A percentile compares a stretch with the other conserved stretches of the same genome.
Conservation (phyloP, 2,329 filamentous ascomycete species). For the Ambrosiella cleistominuta region DNA sequence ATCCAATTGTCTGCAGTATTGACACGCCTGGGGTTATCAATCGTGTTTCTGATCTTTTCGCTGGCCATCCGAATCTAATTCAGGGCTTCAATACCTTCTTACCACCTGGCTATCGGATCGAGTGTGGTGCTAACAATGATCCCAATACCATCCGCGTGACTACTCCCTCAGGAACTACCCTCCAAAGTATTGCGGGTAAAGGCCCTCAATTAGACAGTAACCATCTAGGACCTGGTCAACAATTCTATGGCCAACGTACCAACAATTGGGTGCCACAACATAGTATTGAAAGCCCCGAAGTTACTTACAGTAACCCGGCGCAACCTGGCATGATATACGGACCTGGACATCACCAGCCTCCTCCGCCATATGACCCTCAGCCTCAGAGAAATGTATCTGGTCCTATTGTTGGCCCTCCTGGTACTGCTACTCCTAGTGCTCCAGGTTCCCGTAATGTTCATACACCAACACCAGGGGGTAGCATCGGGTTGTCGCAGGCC, state of each 20-base stretch:
- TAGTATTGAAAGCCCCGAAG: conserved; percentile 41
- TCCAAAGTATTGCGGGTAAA: conserved; percentile 59
- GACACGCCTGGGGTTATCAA: conserved; percentile 97
- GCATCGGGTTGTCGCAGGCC: conserved; percentile 43
- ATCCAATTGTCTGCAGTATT: conserved; percentile 30
- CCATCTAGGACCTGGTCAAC: conserved; percentile 22
- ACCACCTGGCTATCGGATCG: conserved; percentile 87
- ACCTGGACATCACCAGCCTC: conserved; percentile 16
- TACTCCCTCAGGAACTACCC: conserved; percentile 92
- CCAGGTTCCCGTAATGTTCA: conserved; percentile 35
- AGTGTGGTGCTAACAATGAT: conserved; percentile 84
- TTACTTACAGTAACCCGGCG: conserved; percentile 41
- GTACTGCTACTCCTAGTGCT: conserved; percentile 17
- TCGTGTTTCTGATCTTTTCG: conserved; percentile 85
- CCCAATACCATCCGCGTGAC: conserved; percentile 94
- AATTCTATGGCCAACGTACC: conserved; percentile 29
- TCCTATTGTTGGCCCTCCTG: conserved; percentile 11
- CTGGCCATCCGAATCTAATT: conserved; percentile 84
- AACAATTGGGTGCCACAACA: conserved; percentile 40
- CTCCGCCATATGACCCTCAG: conserved; percentile 17
- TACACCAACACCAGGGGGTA: conserved; percentile 40
- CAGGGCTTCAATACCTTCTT: conserved; percentile 98
- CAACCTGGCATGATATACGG: conserved; percentile 29
- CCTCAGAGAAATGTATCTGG: conserved; percentile 17
- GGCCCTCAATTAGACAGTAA: conserved; percentile 28